Evolutionary conservation across 139 green algal genomes (phyloP), one percentile per base, ranked within the genome.

Genomic region (Chlamydomonas applanata): DNA sequence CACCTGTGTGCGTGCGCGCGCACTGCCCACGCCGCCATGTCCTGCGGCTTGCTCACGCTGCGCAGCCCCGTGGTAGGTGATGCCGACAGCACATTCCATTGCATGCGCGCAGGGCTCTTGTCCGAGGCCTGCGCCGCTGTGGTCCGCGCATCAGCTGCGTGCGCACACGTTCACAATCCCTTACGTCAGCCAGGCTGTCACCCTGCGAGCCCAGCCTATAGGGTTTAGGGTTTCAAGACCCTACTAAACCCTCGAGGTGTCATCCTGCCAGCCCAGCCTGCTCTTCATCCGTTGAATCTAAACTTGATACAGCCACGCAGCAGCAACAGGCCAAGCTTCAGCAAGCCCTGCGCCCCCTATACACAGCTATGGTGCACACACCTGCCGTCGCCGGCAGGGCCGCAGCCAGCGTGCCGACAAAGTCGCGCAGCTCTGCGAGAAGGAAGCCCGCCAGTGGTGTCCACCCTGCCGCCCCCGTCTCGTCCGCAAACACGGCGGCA

Each of bases 351-450:
- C n/a, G n/a, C n/a, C n/a, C n/a, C n/a, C n/a, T n/a, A n/a, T n/a
- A n/a, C n/a, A n/a, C n/a, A n/a, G n/a, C n/a, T n/a, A 63, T 33
- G 54, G 54, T 16, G n/a, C 62, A 54, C 67, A 5, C 57, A 76
- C 71, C 71, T 69, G 71, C 16, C 14, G 25, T n/a, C 9, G 27
- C 57, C 3, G 79, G 71, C 66, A 85, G 66, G 16, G 79, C 79
- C 9, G 75, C 74, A 7, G 74, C 64, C 5, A 85, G 59, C 35
- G 65, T 53, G 17, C 25, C 17, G 3, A 67, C 67, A 36, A 80
- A 73, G 24, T 85, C 79, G 3, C 74, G 61, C 33, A 82, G 13
- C 71, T 85, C 79, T 17, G 24, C 79, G 19, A 85, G 40, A 56
- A 81, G 32, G 71, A 75, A 71, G 25, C 35, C 52, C 1, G 57